Percentiles rank a stretch among this genome's conserved stretches.
Conservation (phyloP, 129 eudicot genomes). For the Arctium minus region DNA sequence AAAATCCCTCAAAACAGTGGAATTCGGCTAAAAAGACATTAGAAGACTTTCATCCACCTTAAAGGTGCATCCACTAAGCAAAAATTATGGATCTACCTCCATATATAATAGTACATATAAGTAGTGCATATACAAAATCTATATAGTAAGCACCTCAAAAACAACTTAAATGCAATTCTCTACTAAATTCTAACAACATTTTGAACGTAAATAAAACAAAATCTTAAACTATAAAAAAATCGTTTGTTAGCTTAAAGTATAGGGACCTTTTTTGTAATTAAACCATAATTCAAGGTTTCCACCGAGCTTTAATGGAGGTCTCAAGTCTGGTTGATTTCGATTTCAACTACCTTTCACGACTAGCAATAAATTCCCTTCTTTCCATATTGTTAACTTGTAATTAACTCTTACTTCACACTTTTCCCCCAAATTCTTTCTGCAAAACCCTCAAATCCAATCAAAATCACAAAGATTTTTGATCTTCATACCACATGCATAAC, state of each 20-base stretch:
- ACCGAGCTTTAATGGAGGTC: slow-evolving; percentile 7
- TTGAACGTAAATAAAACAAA: not conserved
- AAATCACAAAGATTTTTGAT: not conserved
- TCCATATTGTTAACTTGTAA: slow-evolving; percentile 2
- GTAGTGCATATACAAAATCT: too few species aligned
- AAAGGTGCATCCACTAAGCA: too few species aligned
- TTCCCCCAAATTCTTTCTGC: slow-evolving; percentile 11
- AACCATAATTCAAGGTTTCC: not conserved
- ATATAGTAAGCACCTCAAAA: not conserved
- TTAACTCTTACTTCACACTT: slow-evolving; percentile 15
- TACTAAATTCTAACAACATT: not conserved
- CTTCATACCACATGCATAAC: not conserved
- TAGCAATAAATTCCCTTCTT: slow-evolving; percentile 20
- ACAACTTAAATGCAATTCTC: not conserved
- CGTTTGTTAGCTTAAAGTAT: not conserved
- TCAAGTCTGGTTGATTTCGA: not conserved
- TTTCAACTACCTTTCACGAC: slow-evolving; percentile 27
- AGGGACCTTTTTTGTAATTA: not conserved
- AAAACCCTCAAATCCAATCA: slow-evolving; percentile 16
- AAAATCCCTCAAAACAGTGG: too few species aligned
- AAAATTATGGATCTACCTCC: too few species aligned
- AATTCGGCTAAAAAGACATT: too few species aligned
- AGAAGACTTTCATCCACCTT: too few species aligned
- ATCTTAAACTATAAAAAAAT: not conserved
- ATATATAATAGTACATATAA: too few species aligned